Evolutionary conservation across 2,329 filamentous ascomycete genomes (phyloP), one percentile per base, ranked within the genome.

Genomic region (Aspergillus terreus): DNA sequence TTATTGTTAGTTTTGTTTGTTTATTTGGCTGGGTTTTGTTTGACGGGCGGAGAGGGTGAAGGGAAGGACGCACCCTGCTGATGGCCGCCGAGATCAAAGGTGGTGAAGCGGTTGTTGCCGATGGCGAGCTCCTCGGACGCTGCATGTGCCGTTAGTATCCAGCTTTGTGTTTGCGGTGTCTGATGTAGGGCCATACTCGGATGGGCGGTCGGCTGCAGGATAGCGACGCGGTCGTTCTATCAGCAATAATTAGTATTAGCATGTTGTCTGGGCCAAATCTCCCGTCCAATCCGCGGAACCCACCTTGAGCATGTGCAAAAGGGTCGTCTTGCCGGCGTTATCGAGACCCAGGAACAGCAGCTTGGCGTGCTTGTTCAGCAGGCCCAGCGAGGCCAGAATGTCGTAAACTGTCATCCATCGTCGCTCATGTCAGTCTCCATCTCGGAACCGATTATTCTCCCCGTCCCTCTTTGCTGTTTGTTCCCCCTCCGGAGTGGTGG

Each of bases 301-400:
- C 74, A 91, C 88, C 88, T 96, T 96, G 75, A 96, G 76, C 91
- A 96, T 95, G 76, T 96, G 91, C 69, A 96, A 78, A 63, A 96
- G 79, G 42, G 91, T 95, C 49, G 91, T 96, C 82, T 96, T 95
- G 76, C 91, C 91, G 47, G 91, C 91, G 78, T 95, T 95, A 73
- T 95, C 91, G 57, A 96, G 86, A 63, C 91, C 91, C 58, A 96
- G 84, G 78, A 96, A 95, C 53, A 95, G 83, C 54, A 96, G 83
- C 83, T 96, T 96, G 67, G 90, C 91, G 74, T 95, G 90, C 82
- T 96, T 96, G 84, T 96, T 96, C 62, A 92, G 80, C 67, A 96
- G 82, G 65, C 91, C 91, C 58, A 96, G 82, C 60, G 85, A 89
- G 66, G 91, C 88, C 67, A 96, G 84, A 65, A 95, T 79, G 78